These are phyloP conservation scores for Incumbomyces lentus DNA, from an alignment of 2,329 filamentous ascomycete genomes.

Conservation along the genomic window DNA sequence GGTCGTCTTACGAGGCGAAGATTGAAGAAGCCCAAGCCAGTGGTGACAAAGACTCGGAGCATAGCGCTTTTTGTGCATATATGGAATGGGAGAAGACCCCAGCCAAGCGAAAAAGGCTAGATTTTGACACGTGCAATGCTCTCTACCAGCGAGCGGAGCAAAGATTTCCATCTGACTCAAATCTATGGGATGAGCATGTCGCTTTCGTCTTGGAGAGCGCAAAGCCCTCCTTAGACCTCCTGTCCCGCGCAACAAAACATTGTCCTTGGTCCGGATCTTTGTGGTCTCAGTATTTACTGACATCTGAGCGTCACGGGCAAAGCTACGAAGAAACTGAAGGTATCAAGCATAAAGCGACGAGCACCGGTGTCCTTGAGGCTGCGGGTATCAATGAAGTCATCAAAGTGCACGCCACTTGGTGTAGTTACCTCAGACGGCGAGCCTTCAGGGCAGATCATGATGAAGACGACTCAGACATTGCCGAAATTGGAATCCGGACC, in stretches of 20 bases:
- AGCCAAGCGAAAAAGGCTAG: constrained; percentile 29
- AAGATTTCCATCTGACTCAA: constrained; percentile 61
- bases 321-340: constrained; percentile 72
- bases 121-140: constrained; percentile 44
- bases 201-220: constrained; percentile 56
- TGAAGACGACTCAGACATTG: constrained; percentile 78
- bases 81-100: constrained; percentile 69
- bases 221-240: constrained; percentile 51
- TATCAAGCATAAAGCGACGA: constrained; percentile 87
- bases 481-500: constrained; percentile 76
- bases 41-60: constrained; percentile 44
- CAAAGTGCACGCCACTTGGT: constrained; percentile 90
- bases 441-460: constrained; percentile 64
- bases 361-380: constrained; percentile 71
- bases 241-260: constrained; percentile 75
- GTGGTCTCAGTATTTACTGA: constrained; percentile 82
- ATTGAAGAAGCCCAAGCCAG: constrained; percentile 42
- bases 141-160: constrained; percentile 71
- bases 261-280: constrained; percentile 86
- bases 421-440: constrained; percentile 77
- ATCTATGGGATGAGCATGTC: constrained; percentile 73
- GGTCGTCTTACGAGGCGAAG: constrained; percentile 45
- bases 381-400: constrained; percentile 80
- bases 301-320: constrained; percentile 66
- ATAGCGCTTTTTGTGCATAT: constrained; percentile 53